These are phyloP conservation scores for Russula earlei DNA, from an alignment of 768 basidiomycete genomes.

Conservation along the genomic window DNA sequence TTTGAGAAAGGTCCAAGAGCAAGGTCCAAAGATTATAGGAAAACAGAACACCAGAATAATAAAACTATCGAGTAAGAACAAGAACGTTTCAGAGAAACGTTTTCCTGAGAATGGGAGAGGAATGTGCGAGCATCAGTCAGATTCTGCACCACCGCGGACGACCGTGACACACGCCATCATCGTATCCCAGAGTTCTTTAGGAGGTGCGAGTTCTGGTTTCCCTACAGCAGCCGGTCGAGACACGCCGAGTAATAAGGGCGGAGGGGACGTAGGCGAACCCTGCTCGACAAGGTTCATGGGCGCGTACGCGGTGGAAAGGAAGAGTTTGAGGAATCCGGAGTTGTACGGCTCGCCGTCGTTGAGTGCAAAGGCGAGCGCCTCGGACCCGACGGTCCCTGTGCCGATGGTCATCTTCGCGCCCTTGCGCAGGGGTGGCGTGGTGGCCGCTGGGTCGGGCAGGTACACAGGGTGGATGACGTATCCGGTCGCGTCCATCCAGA, in stretches of 20 bases:
- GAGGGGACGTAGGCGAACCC: conserved; percentile 20
- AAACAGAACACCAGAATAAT: background rate
- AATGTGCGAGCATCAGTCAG: background rate
- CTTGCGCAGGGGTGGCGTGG: conserved; percentile 36
- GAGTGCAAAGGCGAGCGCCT: conserved; percentile 39
- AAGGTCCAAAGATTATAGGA: too few species aligned
- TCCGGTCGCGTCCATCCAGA: conserved; percentile 49
- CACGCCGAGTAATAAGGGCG: background rate
- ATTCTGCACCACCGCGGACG: conserved; percentile 12
- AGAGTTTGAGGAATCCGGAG: conserved; percentile 48
- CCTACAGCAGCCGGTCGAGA: background rate
- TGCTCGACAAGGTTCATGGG: conserved; percentile 44
- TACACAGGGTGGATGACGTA: conserved; percentile 48
- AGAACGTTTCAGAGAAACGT: too few species aligned
- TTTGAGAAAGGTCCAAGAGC: background rate
- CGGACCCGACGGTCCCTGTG: conserved; percentile 35
- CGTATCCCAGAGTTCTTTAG: conserved; percentile 26
- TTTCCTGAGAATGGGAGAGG: too few species aligned
- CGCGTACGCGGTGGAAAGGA: conserved; percentile 43
- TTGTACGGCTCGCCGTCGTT: conserved; percentile 31
- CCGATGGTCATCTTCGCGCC: conserved; percentile 34
- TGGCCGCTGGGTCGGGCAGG: conserved; percentile 33
- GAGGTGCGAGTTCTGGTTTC: background rate
- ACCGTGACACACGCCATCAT: conserved; percentile 26
- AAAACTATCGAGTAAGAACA: background rate